Base-by-base conservation (phyloP, 805 yeast species). In the Jamesozyma jinghongensis region DNA sequence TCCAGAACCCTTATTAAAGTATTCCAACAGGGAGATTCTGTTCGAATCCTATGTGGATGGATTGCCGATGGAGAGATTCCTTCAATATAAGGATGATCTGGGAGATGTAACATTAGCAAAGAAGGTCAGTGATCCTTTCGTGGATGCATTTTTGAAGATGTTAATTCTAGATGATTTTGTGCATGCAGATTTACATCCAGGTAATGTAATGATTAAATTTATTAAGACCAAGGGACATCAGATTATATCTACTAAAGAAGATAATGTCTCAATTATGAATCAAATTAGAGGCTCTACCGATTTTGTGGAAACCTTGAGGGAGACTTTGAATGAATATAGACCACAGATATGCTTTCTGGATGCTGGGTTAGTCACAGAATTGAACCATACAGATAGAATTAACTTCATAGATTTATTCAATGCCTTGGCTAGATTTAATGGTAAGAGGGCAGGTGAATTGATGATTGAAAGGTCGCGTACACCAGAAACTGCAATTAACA, bases 161-260 rank as follows among this genome's bases (percentile, higher is more conserved):
- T 69, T 92, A 46, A 81, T 92, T 38, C 63, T 90, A 40, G 94
- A 92, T 64, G 88, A 92, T 59, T 92, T 92, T 61, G 85, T 88
- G 34, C 99, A 92, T 60, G 90, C 97, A 0, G 99, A 92, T 64
- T 68, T 92, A 44, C 99, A 92, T 51, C 97, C 98, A 0, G 99
- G 99, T 3, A 92, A 92, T 59, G 85, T 92, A 55, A 75, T 87
- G 69, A 74, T 85, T 7, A 65, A 85, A 36, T 79, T 84, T 52
- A 70, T 79, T 50, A 77, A 76, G 49, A 61, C 52, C 25, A 41
- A 57, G 19, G 58, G 51, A 12, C 18, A 19, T 12, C 57, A 40
- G 40, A 42, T 7, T 57, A 55, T 32, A n/a, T 28, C 40, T 25
- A 19, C 27, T 2, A 28, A 38, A 2, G 19, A 33, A 7, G 43